Conservation (phyloP, 768 basidiomycete species). For the Rhodotorula babjevae region DNA sequence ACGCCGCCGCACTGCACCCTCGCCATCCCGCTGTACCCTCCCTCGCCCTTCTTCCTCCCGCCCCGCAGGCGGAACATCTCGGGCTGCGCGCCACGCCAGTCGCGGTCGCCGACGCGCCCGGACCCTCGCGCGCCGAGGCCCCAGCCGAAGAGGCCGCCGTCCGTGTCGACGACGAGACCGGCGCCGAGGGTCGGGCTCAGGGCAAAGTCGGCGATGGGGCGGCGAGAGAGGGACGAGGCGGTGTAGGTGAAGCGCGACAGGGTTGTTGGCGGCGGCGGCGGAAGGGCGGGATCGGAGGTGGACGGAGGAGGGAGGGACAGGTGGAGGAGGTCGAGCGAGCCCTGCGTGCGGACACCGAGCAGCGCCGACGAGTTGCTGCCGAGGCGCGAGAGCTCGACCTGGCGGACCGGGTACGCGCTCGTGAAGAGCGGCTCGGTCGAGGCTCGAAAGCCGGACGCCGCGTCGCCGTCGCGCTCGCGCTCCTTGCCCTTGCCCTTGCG, state of each 20-base stretch:
- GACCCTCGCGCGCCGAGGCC: constrained; percentile 5
- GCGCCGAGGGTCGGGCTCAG: constrained; percentile 5
- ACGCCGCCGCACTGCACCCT: constrained; percentile 19
- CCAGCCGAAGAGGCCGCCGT: constrained; percentile 25
- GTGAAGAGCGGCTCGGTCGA: background rate
- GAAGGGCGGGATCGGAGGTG: background rate
- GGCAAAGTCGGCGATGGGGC: constrained; percentile 22
- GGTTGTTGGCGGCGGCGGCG: background rate
- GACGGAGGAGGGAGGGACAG: background rate
- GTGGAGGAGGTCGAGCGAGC: constrained; percentile 18
- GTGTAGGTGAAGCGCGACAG: constrained; percentile 4
- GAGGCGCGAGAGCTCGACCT: constrained; percentile 17
- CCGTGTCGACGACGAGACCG: constrained; percentile 23
- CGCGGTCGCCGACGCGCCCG: background rate
- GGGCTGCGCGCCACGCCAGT: background rate
- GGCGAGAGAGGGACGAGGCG: background rate
- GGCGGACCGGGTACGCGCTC: constrained; percentile 13
- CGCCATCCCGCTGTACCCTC: constrained; percentile 11
- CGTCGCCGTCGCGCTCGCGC: background rate
- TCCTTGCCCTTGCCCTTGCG: constrained; percentile 13
- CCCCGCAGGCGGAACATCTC: constrained; percentile 22
- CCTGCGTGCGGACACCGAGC: constrained; percentile 20
- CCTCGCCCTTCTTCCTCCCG: background rate
- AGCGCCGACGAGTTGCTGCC: background rate
- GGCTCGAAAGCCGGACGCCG: background rate